Conservation (phyloP, 345 rosid genomes). For the Balakata baccata region DNA sequence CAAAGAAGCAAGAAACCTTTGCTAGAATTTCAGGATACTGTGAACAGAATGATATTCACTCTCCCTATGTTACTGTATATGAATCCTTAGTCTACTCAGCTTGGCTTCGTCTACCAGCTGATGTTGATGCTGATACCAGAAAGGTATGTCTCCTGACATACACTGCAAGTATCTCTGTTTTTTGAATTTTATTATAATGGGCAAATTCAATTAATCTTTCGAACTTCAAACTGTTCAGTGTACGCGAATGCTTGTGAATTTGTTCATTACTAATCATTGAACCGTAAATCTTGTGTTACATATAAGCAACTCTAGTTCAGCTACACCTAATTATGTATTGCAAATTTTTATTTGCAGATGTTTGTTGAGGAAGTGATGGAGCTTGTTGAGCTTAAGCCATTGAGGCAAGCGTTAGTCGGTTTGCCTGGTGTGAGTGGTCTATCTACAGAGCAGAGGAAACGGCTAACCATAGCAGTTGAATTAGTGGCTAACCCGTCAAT, state of each 20-base stretch:
- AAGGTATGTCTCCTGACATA: conserved; percentile 32
- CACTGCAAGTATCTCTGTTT: background rate
- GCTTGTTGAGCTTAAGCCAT: conserved; percentile 61
- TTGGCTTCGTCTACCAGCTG: conserved; percentile 56
- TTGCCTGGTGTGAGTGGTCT: conserved; percentile 76
- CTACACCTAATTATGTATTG: background rate
- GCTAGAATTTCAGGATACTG: conserved; percentile 75
- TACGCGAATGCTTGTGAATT: background rate
- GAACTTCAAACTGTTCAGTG: too few relatives aligned
- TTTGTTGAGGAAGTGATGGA: conserved; percentile 74
- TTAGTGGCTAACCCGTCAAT: conserved; percentile 87
- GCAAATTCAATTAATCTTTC: too few relatives aligned
- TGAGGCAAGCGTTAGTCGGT: conserved; percentile 65
- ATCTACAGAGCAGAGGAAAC: conserved; percentile 78
- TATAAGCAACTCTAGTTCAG: background rate
- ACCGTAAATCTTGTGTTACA: too few relatives aligned
- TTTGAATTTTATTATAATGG: background rate
- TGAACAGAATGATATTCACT: conserved; percentile 68
- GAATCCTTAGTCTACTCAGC: conserved; percentile 72
- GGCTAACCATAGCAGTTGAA: conserved; percentile 85
- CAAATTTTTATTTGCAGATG: conserved; percentile 11
- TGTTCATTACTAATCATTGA: too few relatives aligned
- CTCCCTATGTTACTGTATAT: conserved; percentile 66
- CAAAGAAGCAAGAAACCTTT: conserved; percentile 72
- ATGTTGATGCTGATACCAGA: conserved; percentile 42